Conservation (phyloP, 2,329 filamentous ascomycete species). For the Alternaria arbusti region DNA sequence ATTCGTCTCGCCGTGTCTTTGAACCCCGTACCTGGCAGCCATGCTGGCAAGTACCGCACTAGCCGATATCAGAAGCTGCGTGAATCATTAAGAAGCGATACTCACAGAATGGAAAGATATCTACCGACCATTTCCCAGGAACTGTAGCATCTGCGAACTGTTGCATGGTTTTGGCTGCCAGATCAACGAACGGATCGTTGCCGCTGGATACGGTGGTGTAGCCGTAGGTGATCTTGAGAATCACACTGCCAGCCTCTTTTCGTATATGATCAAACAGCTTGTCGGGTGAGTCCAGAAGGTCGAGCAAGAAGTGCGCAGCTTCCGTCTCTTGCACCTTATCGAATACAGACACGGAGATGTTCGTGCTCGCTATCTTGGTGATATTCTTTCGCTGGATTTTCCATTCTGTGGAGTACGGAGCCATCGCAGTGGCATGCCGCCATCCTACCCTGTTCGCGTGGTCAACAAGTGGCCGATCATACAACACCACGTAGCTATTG, state of each 20-base stretch:
- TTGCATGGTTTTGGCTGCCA: constrained; percentile 50
- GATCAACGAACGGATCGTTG: constrained; percentile 53
- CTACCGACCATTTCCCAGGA: constrained; percentile 56
- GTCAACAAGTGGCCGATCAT: background rate
- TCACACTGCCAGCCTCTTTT: constrained; percentile 35
- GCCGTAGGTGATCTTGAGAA: constrained; percentile 44
- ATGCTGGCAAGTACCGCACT: constrained; percentile 52
- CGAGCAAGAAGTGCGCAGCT: constrained; percentile 30
- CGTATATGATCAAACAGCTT: constrained; percentile 29
- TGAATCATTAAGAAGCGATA: background rate
- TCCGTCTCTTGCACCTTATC: constrained; percentile 30
- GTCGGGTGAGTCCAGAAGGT: constrained; percentile 24
- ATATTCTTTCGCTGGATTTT: constrained; percentile 34
- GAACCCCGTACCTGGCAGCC: constrained; percentile 53
- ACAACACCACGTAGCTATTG: no score
- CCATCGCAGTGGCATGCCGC: constrained; percentile 24
- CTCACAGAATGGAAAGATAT: constrained; percentile 53
- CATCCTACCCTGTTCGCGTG: constrained; percentile 22
- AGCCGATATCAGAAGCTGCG: background rate
- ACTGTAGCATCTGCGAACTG: constrained; percentile 51
- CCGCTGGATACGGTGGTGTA: constrained; percentile 52
- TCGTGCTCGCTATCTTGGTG: constrained; percentile 27
- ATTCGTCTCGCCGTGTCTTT: constrained; percentile 26
- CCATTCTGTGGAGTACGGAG: constrained; percentile 19
- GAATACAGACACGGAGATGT: constrained; percentile 23